These are phyloP conservation scores for Ceratobasidium sp. DNA, from an alignment of 1,284 basidiomycete genomes.

Conservation along the genomic window DNA sequence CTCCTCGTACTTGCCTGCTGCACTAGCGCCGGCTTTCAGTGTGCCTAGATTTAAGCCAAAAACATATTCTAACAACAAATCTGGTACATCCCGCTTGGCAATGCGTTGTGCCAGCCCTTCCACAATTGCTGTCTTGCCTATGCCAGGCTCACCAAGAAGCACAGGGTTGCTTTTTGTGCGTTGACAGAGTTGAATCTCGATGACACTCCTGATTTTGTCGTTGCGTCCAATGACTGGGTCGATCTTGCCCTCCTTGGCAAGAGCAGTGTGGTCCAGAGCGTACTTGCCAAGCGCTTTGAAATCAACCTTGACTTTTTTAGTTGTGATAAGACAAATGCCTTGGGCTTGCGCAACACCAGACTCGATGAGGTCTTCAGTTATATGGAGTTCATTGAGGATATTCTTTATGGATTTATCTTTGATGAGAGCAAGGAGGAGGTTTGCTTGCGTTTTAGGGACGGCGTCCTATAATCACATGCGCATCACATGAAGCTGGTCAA, in stretches of 20 bases:
- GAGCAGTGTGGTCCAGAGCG: conserved; percentile 86
- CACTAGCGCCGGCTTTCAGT: conserved; percentile 77
- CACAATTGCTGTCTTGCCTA: conserved; percentile 93
- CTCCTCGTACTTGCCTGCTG: conserved; percentile 97
- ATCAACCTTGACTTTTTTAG: conserved; percentile 86
- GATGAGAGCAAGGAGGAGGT: conserved; percentile 72
- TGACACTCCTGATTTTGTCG: conserved; percentile 87
- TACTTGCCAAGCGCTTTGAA: conserved; percentile 85
- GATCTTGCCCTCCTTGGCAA: conserved; percentile 92
- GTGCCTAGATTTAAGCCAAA: conserved; percentile 62
- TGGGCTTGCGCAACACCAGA: conserved; percentile 85
- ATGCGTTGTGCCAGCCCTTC: conserved; percentile 98
- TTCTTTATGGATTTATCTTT: conserved; percentile 75
- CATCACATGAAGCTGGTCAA: conserved; percentile 9
- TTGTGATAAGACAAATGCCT: conserved; percentile 86
- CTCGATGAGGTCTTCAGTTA: conserved; percentile 81
- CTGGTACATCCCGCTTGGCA: conserved; percentile 94
- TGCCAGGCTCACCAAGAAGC: conserved; percentile 93
- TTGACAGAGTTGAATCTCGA: conserved; percentile 79
- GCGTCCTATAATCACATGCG: conserved; percentile 51
- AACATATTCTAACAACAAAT: conserved; percentile 86
- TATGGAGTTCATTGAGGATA: conserved; percentile 80
- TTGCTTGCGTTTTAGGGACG: conserved; percentile 78
- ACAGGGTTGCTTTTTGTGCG: conserved; percentile 95
- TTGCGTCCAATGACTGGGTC: conserved; percentile 92